Evolutionary conservation across 768 basidiomycete genomes (phyloP).

Genomic region (Boletus rufocinnamomeus): DNA sequence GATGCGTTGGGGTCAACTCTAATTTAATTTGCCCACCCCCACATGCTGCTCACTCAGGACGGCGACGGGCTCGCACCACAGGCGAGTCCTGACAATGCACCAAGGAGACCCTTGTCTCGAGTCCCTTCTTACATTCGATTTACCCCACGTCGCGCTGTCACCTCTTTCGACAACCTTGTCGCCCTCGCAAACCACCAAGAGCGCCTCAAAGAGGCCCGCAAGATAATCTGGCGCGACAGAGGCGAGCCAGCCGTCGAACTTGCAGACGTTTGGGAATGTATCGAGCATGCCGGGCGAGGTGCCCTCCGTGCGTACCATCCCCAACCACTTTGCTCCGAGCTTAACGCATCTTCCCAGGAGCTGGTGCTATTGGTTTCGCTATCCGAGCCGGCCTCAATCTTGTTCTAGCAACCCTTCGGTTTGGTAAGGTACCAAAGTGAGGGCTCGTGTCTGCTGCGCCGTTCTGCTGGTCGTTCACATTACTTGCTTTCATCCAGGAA

Average conservation of each 20-base stretch:
- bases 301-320: constrained; percentile 60
- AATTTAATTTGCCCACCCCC: background rate
- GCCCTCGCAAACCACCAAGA: constrained; percentile 86
- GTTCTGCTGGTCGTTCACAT: background rate
- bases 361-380: constrained; percentile 76
- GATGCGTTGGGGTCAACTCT: background rate
- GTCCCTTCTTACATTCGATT: constrained; percentile 47
- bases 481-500: constrained; percentile 45
- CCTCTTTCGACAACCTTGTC: constrained; percentile 82
- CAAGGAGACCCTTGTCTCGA: constrained; percentile 15
- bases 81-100: background rate
- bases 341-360: too few species aligned
- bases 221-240: constrained; percentile 79
- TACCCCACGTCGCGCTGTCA: constrained; percentile 58
- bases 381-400: constrained; percentile 85
- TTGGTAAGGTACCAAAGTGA: constrained; percentile 68
- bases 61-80: constrained; percentile 5
- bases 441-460: constrained; percentile 16
- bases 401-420: constrained; percentile 72
- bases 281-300: constrained; percentile 70
- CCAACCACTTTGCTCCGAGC: background rate
- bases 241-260: constrained; percentile 77
- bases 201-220: constrained; percentile 66
- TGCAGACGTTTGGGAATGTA: constrained; percentile 59
- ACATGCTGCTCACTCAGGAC: constrained; percentile 10